Base-by-base conservation (phyloP, 441 rosid genomes). In the Breynia disticha region DNA sequence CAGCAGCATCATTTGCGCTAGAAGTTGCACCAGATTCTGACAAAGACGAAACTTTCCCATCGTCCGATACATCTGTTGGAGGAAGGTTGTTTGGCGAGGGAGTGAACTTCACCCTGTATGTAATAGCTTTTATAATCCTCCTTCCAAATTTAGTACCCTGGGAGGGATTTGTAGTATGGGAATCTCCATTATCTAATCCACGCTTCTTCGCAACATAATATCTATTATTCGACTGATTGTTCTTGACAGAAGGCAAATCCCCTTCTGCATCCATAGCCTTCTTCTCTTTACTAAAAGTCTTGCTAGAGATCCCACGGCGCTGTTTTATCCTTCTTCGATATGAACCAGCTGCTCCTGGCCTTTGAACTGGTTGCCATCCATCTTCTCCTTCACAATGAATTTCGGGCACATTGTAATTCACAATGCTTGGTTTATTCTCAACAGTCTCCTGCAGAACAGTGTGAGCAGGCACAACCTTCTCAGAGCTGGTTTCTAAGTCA, bases 301-400 rank as follows among this genome's bases (percentile, higher is more conserved):
- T 94, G 63, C 94, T 82, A 67, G 87, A 64, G 41, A 86, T 76
- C 67, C 94, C 86, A 48, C 96, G 80, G 56, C 95, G 77, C 72
- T 94, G 96, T 83, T 79, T 94, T 64, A 85, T 44, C 61, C 96
- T 74, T 62, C 85, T 81, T 51, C 87, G 84, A 60, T 75, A 65
- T 52, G 85, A 82, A 54, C 81, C 84, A 68, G 85, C 82, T 54
- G 95, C 81, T 74, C 91, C 82, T 19, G 77, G 87, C 79, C 96
- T 85, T 63, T 90, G 99, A 71, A 83, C 99, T 3, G 97, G 76
- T 69, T 94, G 99, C 99, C 99, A 94, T 48, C 97, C 97, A 64
- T 85, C 97, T 62, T 83, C 90, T 56, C 86, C 90, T 74, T 85
- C 96, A 57, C 73, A 73, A 52, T 67, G 81, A 50, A 75, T 67